Evolutionary conservation across 495 filamentous ascomycete species (phyloP).

Genomic region (Penicillium roqueforti): DNA sequence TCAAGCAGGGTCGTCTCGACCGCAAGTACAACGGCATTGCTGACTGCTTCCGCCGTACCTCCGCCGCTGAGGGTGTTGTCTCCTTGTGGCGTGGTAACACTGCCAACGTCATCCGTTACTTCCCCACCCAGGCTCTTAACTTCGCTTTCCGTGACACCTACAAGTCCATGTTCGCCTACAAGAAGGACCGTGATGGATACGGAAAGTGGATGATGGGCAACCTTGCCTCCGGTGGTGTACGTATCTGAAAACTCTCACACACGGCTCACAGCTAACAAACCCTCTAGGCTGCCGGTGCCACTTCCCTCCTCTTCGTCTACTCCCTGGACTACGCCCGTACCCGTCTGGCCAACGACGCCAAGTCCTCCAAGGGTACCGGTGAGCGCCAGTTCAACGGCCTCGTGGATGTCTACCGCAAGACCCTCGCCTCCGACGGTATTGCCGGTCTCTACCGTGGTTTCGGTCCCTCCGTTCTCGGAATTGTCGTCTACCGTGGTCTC

Average conservation of each 20-base stretch:
- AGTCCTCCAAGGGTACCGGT: constrained; percentile 91
- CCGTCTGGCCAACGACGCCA: constrained; percentile 99
- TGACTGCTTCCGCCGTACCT: constrained; percentile 93
- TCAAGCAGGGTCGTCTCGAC: constrained; percentile 97
- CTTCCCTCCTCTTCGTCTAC: constrained; percentile 99
- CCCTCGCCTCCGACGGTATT: constrained; percentile 94
- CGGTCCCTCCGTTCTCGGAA: constrained; percentile 97
- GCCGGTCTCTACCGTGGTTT: constrained; percentile 99
- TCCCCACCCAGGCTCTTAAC: constrained; percentile 99
- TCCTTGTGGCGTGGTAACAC: constrained; percentile 99
- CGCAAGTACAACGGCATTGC: constrained; percentile 89
- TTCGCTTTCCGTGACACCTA: constrained; percentile 99
- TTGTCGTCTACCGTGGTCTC: constrained; percentile 99
- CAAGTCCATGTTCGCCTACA: constrained; percentile 99
- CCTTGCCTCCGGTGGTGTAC: constrained; percentile 99
- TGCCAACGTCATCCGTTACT: constrained; percentile 99
- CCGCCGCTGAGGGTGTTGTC: constrained; percentile 69
- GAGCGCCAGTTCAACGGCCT: constrained; percentile 99
- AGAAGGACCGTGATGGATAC: constrained; percentile 99
- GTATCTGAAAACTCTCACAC: constrained; percentile 29
- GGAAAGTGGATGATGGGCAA: constrained; percentile 99
- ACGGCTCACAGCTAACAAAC: constrained; percentile 23
- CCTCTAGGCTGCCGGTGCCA: constrained; percentile 90
- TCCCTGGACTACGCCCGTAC: constrained; percentile 99
- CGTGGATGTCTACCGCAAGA: constrained; percentile 99